A percentile compares a stretch with the other conserved stretches of the same genome.
These are phyloP conservation scores for Raffaelea arxii DNA, from an alignment of 2,329 filamentous ascomycete genomes.

Conservation along the genomic window DNA sequence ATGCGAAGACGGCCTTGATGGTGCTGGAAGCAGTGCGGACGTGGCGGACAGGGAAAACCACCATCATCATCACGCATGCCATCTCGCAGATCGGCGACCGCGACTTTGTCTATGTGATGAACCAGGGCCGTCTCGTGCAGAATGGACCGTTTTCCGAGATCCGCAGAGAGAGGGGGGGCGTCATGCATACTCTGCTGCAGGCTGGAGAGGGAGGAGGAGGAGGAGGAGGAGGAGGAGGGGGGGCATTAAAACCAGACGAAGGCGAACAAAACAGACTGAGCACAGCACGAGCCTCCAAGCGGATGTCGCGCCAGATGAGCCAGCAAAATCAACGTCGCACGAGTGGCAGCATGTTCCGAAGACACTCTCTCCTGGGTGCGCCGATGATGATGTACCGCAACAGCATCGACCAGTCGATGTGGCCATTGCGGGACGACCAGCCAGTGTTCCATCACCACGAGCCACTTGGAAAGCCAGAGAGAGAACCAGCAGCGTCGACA, in stretches of 20 bases:
- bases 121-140: slow-evolving; percentile 57
- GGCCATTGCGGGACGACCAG: too few species aligned
- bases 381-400: not conserved
- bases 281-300: not conserved
- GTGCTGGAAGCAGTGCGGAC: slow-evolving; percentile 66
- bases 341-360: not conserved
- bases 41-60: slow-evolving; percentile 76
- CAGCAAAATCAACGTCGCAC: not conserved
- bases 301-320: not conserved
- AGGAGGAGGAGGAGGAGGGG: not conserved
- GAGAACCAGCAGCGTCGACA: too few species aligned
- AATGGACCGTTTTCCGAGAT: slow-evolving; percentile 46
- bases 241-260: slow-evolving; percentile 4
- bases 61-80: slow-evolving; percentile 89
- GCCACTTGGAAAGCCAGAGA: too few species aligned
- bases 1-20: slow-evolving; percentile 56
- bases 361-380: not conserved
- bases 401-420: too few species aligned
- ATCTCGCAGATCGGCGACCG: slow-evolving; percentile 60
- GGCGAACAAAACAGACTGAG: not conserved
- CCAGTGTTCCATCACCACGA: too few species aligned
- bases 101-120: slow-evolving; percentile 75
- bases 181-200: not conserved
- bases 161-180: not conserved
- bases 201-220: not conserved